Percentiles rank a stretch among this genome's conserved stretches.
These are phyloP conservation scores for Thuidium tamariscinum DNA, from an alignment of 225 moss, liverwort and hornwort genomes.

Conservation along the genomic window DNA sequence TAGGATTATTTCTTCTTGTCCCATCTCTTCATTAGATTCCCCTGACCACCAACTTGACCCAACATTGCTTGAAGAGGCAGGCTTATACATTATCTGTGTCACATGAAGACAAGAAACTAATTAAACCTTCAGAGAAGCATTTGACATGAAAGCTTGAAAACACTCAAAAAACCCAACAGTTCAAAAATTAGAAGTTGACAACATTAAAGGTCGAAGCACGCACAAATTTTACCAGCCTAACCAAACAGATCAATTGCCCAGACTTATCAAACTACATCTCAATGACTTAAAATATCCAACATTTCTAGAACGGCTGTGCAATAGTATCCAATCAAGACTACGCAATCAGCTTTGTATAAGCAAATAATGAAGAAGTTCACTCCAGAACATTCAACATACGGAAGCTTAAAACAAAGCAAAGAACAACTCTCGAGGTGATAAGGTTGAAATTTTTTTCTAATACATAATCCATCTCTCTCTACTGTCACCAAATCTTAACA, in stretches of 20 bases:
- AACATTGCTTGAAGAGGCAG: constrained; percentile 6
- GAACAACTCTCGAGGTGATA: neutral
- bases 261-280: neutral
- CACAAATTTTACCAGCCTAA: neutral
- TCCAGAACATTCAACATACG: neutral
- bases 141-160: neutral
- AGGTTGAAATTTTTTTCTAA: neutral
- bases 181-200: neutral
- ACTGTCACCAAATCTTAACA: neutral
- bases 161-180: neutral
- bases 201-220: neutral
- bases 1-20: neutral
- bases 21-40: constrained; percentile 2
- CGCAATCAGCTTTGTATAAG: neutral
- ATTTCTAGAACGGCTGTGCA: neutral
- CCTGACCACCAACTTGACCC: constrained; percentile 13
- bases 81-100: constrained; percentile 5
- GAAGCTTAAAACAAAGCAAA: neutral
- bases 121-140: neutral
- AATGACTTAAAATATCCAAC: neutral
- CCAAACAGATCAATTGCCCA: neutral
- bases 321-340: neutral
- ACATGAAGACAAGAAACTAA: neutral
- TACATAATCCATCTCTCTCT: neutral
- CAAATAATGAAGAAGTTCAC: neutral